A percentile compares a stretch with the other conserved stretches of the same genome.
Evolutionary conservation across 140 eudicot genomes (phyloP).

Genomic region (Stevia rebaudiana): DNA sequence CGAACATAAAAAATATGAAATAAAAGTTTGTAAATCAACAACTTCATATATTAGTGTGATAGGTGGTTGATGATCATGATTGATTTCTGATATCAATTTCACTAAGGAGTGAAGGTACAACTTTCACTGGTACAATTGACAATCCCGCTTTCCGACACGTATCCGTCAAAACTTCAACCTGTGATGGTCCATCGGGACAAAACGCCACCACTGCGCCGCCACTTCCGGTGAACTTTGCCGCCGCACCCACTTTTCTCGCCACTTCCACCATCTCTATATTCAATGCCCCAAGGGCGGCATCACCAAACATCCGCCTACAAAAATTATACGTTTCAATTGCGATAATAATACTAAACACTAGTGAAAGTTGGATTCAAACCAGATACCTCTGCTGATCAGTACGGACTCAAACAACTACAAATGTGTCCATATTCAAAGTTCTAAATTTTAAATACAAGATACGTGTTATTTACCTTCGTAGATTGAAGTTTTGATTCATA

Average conservation of each 20-base stretch:
- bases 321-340: too few species aligned
- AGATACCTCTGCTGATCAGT: too few species aligned
- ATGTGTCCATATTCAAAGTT: neutral
- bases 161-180: conserved; percentile 42
- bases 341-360: too few species aligned
- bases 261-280: conserved; percentile 89
- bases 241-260: conserved; percentile 81
- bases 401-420: neutral
- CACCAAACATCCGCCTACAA: conserved; percentile 78
- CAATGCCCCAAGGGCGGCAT: conserved; percentile 68
- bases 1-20: neutral
- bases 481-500: conserved; percentile 85
- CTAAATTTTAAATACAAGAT: neutral
- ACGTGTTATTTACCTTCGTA: conserved; percentile 65
- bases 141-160: conserved; percentile 55
- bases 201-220: conserved; percentile 79
- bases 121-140: conserved; percentile 38
- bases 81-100: conserved; percentile 38
- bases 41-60: neutral
- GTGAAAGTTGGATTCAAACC: too few species aligned
- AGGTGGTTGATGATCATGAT: too few species aligned
- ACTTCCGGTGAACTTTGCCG: conserved; percentile 85
- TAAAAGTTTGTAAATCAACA: neutral
- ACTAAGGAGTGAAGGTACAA: conserved; percentile 46
- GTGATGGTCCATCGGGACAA: conserved; percentile 58